A percentile compares a stretch with the other conserved stretches of the same genome.
Conservation (phyloP, 305 asterid species). For the Solanum hybrid region DNA sequence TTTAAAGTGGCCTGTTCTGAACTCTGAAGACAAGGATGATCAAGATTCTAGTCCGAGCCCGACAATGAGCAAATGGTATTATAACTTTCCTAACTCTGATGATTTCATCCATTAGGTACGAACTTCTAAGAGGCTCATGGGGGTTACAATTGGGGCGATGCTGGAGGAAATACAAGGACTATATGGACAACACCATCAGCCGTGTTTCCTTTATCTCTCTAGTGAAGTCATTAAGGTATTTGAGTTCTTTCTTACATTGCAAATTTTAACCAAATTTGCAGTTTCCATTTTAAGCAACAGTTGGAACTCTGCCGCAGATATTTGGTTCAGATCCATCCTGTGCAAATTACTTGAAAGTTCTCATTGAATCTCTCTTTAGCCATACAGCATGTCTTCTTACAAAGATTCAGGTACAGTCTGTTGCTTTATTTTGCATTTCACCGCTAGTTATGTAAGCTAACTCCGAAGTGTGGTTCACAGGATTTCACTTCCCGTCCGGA, state of each 20-base stretch:
- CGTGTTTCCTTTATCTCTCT: conserved; percentile 92
- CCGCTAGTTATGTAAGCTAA: neutral
- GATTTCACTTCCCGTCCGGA: conserved; percentile 90
- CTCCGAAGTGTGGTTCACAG: conserved; percentile 21
- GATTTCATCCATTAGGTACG: conserved; percentile 48
- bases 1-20: neutral
- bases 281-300: conserved; percentile 11
- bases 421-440: neutral
- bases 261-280: neutral
- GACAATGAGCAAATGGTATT: neutral
- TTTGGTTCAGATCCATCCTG: conserved; percentile 97
- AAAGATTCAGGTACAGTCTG: conserved; percentile 49
- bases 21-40: neutral
- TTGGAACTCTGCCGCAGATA: conserved; percentile 45
- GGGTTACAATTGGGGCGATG: conserved; percentile 85
- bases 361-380: conserved; percentile 93
- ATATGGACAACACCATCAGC: conserved; percentile 78
- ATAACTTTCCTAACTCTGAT: conserved; percentile 3
- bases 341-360: conserved; percentile 64
- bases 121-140: conserved; percentile 88
- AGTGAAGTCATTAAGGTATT: conserved; percentile 96
- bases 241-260: neutral
- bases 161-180: conserved; percentile 88
- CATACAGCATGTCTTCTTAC: conserved; percentile 73
- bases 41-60: neutral